Conservation (phyloP, 192 early-diverging fungal species). For the Coemansia sp. region DNA sequence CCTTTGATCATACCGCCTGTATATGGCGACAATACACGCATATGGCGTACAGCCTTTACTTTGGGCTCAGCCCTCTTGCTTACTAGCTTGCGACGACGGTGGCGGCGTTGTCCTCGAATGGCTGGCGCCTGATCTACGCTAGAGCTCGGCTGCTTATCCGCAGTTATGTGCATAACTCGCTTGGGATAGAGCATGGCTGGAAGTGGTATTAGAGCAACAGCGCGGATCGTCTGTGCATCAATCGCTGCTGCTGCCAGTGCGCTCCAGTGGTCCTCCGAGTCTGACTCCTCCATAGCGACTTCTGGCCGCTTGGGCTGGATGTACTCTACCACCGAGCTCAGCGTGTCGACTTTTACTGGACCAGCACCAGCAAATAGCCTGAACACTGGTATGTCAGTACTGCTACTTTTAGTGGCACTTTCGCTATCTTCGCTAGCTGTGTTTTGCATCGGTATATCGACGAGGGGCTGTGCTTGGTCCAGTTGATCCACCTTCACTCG, state of each 20-base stretch:
- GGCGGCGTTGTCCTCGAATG: neutral
- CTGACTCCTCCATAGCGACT: slow-evolving; percentile 33
- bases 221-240: slow-evolving; percentile 27
- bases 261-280: slow-evolving; percentile 52
- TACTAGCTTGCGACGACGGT: slow-evolving; percentile 6
- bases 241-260: slow-evolving; percentile 34
- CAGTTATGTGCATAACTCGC: slow-evolving; percentile 38
- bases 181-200: slow-evolving; percentile 34
- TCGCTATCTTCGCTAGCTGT: neutral
- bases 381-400: slow-evolving; percentile 27
- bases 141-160: neutral
- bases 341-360: slow-evolving; percentile 42
- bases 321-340: slow-evolving; percentile 20
- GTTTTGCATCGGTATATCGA: neutral
- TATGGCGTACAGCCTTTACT: slow-evolving; percentile 11
- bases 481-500: slow-evolving; percentile 18
- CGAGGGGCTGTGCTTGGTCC: neutral
- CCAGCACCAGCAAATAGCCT: slow-evolving; percentile 44
- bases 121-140: neutral
- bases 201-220: slow-evolving; percentile 25
- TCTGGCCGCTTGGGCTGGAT: slow-evolving; percentile 33
- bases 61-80: slow-evolving; percentile 4
- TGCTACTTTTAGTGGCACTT: neutral
- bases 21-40: slow-evolving; percentile 37
- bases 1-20: slow-evolving; percentile 39